Percentiles rank a stretch among this genome's conserved stretches.
Evolutionary conservation across 2,329 filamentous ascomycete genomes (phyloP).

Genomic region (Fusarium papillatum): DNA sequence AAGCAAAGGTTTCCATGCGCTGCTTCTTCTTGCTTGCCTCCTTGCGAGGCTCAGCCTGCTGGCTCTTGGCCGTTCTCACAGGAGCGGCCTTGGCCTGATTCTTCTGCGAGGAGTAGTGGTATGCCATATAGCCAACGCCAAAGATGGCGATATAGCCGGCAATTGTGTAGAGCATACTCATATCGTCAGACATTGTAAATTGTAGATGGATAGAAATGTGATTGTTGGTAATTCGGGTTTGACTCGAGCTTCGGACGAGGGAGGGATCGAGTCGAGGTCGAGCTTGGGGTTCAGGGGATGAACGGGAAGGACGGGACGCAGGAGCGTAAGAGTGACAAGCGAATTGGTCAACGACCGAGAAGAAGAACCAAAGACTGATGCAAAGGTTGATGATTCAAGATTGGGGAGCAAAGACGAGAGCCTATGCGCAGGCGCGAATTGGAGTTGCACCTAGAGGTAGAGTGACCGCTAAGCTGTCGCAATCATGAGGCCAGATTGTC

Average conservation of each 20-base stretch:
- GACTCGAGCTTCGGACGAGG: constrained; percentile 27
- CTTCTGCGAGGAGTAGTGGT: constrained; percentile 52
- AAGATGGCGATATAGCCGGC: constrained; percentile 53
- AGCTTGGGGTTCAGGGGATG: constrained; percentile 16
- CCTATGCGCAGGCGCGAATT: constrained; percentile 24
- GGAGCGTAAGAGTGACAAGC: constrained; percentile 8
- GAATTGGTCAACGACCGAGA: constrained; percentile 7
- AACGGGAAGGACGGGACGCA: constrained; percentile 13
- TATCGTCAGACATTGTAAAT: constrained; percentile 50
- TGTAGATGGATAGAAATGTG: constrained; percentile 5
- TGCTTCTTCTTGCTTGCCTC: constrained; percentile 62
- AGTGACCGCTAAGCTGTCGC: constrained; percentile 37
- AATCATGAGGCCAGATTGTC: constrained; percentile 51
- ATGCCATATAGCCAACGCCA: constrained; percentile 52
- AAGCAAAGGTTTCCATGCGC: constrained; percentile 57
- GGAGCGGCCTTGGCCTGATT: constrained; percentile 44
- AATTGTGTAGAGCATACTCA: constrained; percentile 53
- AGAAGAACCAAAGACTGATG: constrained; percentile 4
- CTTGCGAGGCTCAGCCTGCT: constrained; percentile 52
- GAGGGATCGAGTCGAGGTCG: constrained; percentile 17
- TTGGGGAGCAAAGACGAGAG: constrained; percentile 6
- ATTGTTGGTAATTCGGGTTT: constrained; percentile 21
- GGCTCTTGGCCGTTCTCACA: constrained; percentile 47
- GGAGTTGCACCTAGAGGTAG: constrained; percentile 21
- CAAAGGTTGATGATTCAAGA: constrained; percentile 19